Base-by-base conservation (phyloP, 2,329 filamentous ascomycete species). In the Verticillium zaregamsianum region DNA sequence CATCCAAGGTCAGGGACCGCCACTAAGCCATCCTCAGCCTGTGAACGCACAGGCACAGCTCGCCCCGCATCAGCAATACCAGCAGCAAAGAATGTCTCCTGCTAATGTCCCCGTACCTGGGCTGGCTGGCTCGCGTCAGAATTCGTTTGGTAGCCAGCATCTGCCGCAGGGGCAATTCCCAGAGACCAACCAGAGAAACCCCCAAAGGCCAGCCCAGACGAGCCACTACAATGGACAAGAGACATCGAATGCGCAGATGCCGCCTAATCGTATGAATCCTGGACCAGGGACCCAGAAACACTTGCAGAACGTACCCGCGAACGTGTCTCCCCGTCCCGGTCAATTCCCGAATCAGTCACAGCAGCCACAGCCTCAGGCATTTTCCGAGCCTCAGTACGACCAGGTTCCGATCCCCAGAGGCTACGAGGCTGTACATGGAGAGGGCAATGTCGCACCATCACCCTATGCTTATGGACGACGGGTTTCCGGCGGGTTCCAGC, bases 351-450 rank as follows among this genome's bases (percentile, higher is more conserved):
- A 59, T 9, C 58, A 45, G 28, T 37, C 55, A 6, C 49, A 60
- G 12, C 54, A 58, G 39, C 61, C 58, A 20, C 54, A 54, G 11
- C 39, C 54, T 39, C 60, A 57, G 55, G 59, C 20, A 39, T 62
- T 58, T 33, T 57, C 32, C 31, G 76, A 77, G 55, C 75, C 71
- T 14, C 69, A 70, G 32, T 79, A 79, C 40, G 74, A 67, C 3
- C 66, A 68, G 14, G 73, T 79, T 1, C 74, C 77, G 1, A 77
- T 78, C 39, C 77, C 77, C 0, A 66, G 63, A 31, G 70, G 71
- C 14, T 79, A 79, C 55, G 61, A 64, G 7, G 65, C 73, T 15
- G 76, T 77, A 5, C 74, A 76, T 56, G 75, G 73, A 32, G 76
- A 77, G 57, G 75, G 73, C 23, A 66, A 62, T 14, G 58, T 68